Evolutionary conservation across 2,329 filamentous ascomycete species (phyloP), one percentile per base, ranked within the genome.

Genomic region (Cercospora zeae-maydis): DNA sequence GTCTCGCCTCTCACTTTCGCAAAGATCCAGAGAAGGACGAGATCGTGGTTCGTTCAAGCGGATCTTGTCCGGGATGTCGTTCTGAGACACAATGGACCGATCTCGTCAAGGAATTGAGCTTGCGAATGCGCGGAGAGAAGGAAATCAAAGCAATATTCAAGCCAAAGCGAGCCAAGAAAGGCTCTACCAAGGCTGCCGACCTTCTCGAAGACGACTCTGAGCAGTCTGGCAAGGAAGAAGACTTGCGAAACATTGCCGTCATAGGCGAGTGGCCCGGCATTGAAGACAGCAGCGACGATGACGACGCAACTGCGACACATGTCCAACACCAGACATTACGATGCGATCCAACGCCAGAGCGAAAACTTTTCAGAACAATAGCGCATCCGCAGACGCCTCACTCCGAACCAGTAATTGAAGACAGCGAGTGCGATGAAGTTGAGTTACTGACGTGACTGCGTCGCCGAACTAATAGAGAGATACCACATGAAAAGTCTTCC

Each of bases 71-170:
- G 0, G 78, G 78, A 19, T 98, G 93, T 72, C 77, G 81, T 1
- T 79, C 80, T 0, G 75, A 80, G 4, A 77, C 92, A 1, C 75
- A 81, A 56, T 98, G 93, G 93, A 80, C 82, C 0, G 84, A 89
- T 53, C 85, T 97, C 78, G 89, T 96, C 79, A 93, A 87, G 73
- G 93, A 96, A 73, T 77, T 96, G 69, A 95, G 84, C 56, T 77
- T 96, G 54, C 83, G 93, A 33, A 80, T 85, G 36, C 83, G 91
- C 24, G 92, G 89, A 0, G 76, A 82, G 59, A 88, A 89, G 62
- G 88, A 92, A 67, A 78, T 93, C 0, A 83, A 87, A 42, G 86
- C 86, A 67, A 71, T 96, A 27, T 81, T 92, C 69, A 90, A 86
- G 54, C 60, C 61, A 16, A 71, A 70, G 59, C 66, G 67, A 14